Conservation (phyloP, 345 rosid species). For the Bruguiera parviflora region DNA sequence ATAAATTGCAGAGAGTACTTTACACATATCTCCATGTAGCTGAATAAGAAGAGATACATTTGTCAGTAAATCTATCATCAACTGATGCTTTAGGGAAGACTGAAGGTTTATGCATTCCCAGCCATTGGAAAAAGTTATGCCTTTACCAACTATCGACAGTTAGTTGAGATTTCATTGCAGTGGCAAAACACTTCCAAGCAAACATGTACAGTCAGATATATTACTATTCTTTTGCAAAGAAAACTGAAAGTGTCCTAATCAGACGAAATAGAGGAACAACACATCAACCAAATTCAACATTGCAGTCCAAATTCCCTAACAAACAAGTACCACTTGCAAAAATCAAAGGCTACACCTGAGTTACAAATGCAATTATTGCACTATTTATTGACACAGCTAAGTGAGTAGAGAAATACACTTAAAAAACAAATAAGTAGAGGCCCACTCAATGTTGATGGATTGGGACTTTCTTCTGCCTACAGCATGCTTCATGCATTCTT, state of each 20-base stretch:
- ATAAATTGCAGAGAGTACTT: constrained; percentile 59
- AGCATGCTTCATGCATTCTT: not conserved
- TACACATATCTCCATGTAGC: constrained; percentile 96
- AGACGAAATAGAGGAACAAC: no score
- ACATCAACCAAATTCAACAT: not conserved
- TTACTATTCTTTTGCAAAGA: no score
- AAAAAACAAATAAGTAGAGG: not conserved
- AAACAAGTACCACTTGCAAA: not conserved
- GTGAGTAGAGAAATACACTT: not conserved
- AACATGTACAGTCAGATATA: no score
- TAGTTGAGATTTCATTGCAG: no score
- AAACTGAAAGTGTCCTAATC: no score
- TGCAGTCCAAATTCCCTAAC: not conserved
- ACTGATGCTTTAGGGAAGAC: not conserved
- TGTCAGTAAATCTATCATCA: constrained; percentile 6
- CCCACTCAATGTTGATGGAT: no score
- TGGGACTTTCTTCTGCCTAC: no score
- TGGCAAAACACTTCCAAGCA: no score
- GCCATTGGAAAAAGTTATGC: not conserved
- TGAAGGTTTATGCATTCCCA: not conserved
- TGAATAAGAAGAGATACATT: constrained; percentile 20
- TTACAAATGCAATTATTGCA: not conserved
- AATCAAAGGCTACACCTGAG: not conserved
- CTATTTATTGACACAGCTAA: not conserved
- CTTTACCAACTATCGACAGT: no score